A percentile compares a stretch with the other conserved stretches of the same genome.
These are phyloP conservation scores for Drechmeria coniospora DNA, from an alignment of 2,329 filamentous ascomycete genomes.

Conservation along the genomic window DNA sequence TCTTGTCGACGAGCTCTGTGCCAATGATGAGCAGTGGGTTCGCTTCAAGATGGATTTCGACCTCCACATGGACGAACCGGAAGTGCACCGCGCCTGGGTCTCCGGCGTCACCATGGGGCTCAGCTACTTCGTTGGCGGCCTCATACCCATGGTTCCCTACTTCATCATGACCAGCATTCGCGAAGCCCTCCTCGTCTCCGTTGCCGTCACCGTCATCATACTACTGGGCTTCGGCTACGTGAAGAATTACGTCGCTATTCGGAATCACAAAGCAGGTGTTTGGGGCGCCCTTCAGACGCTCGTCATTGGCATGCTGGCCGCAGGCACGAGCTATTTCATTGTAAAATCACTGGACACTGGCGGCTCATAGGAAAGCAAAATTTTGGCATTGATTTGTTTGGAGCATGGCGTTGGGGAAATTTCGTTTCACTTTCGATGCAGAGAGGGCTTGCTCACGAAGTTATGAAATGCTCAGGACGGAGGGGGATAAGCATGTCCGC, in stretches of 20 bases:
- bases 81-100: constrained; percentile 28
- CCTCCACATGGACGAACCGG: constrained; percentile 29
- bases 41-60: constrained; percentile 47
- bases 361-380: not conserved
- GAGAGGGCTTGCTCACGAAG: no score
- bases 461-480: no score
- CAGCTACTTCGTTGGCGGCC: constrained; percentile 54
- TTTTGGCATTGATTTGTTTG: not conserved
- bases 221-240: constrained; percentile 50
- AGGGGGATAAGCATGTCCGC: no score
- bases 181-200: constrained; percentile 40
- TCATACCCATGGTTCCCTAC: constrained; percentile 58
- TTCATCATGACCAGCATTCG: constrained; percentile 35
- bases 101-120: constrained; percentile 51
- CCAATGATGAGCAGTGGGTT: constrained; percentile 32
- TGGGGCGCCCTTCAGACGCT: constrained; percentile 50
- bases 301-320: constrained; percentile 47
- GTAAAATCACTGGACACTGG: constrained; percentile 36
- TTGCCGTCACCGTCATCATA: constrained; percentile 43
- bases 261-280: constrained; percentile 35
- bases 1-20: constrained; percentile 33
- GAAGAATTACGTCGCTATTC: constrained; percentile 41
- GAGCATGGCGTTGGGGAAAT: constrained; percentile 4
- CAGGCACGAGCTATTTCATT: constrained; percentile 48
- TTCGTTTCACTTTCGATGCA: no score